phyloP scores from a whole-genome alignment of 129 eudicot genomes.

The Flaveria brownii region DNA sequence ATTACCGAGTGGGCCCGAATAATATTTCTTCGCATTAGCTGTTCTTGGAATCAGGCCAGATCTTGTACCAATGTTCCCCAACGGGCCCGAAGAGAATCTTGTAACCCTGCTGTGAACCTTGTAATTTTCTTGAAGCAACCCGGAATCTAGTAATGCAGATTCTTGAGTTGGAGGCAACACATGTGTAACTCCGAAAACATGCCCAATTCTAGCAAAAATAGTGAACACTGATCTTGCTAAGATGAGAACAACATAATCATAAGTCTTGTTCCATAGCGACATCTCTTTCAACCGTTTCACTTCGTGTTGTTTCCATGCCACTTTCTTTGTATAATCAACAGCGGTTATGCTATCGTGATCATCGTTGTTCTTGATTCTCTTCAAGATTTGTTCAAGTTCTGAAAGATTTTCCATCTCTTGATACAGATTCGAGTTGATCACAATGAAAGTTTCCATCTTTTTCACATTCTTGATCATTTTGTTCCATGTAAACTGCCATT shows the following conservation, averaged over 20 bases:
- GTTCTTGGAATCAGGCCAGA: constrained; percentile 50
- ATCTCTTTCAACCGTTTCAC: constrained; percentile 62
- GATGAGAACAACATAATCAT: constrained; percentile 59
- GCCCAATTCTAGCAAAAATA: constrained; percentile 56
- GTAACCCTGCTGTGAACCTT: constrained; percentile 44
- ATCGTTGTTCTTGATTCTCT: constrained; percentile 55
- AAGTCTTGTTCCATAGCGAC: constrained; percentile 73
- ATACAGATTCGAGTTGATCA: constrained; percentile 52
- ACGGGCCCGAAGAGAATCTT: constrained; percentile 47
- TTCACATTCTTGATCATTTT: constrained; percentile 65
- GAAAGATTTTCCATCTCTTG: constrained; percentile 77
- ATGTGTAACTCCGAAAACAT: constrained; percentile 58
- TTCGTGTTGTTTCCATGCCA: constrained; percentile 58
- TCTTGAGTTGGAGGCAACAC: constrained; percentile 47
- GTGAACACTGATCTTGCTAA: constrained; percentile 67
- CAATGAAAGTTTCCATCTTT: constrained; percentile 68
- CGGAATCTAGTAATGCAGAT: constrained; percentile 37
- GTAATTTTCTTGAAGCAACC: constrained; percentile 51
- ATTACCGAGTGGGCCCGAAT: constrained; percentile 59
- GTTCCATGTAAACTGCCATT: constrained; percentile 66
- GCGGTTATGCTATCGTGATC: constrained; percentile 45
- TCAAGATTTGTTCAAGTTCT: constrained; percentile 72
- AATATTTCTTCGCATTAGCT: constrained; percentile 29
- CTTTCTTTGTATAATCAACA: constrained; percentile 49
- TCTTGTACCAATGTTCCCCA: constrained; percentile 35